These are phyloP conservation scores for Lachancea dasiensis DNA, from an alignment of 805 yeast genomes.

Conservation along the genomic window DNA sequence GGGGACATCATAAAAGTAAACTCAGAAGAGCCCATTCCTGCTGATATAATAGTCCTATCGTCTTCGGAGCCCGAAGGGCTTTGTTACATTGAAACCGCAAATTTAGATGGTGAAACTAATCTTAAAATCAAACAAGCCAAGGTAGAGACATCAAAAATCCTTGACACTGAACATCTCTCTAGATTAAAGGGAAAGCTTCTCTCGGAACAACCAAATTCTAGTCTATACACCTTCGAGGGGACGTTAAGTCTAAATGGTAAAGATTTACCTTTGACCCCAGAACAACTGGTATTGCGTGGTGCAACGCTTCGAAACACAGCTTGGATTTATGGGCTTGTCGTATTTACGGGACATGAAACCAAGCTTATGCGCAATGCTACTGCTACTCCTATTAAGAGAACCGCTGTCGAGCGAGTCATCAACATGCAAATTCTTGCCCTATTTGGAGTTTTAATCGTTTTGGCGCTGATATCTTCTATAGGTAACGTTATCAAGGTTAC, in stretches of 20 bases:
- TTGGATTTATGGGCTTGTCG: constrained; percentile 90
- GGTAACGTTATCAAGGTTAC: constrained; percentile 78
- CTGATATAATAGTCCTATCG: constrained; percentile 76
- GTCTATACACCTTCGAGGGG: constrained; percentile 93
- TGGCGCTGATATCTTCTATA: constrained; percentile 73
- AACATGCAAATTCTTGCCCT: constrained; percentile 86
- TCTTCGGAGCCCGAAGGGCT: constrained; percentile 98
- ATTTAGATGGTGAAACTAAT: constrained; percentile 96
- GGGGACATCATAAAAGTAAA: constrained; percentile 85
- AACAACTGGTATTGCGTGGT: constrained; percentile 87
- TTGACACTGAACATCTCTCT: constrained; percentile 56
- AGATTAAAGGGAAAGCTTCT: constrained; percentile 52
- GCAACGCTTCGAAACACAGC: constrained; percentile 92
- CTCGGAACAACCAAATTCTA: constrained; percentile 91
- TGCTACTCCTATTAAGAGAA: constrained; percentile 94
- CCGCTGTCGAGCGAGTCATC: constrained; percentile 94
- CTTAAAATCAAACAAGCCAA: constrained; percentile 88
- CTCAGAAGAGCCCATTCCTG: constrained; percentile 90
- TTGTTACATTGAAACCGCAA: constrained; percentile 96
- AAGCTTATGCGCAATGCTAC: constrained; percentile 98
- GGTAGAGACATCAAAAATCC: constrained; percentile 66
- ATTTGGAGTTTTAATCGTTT: constrained; percentile 68
- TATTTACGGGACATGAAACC: constrained; percentile 98
- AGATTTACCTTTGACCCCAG: constrained; percentile 74
- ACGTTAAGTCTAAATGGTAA: constrained; percentile 52